A percentile compares a stretch with the other conserved stretches of the same genome.
Conservation (phyloP, 169 alveolate genomes). For the Plasmodium gallinaceum region DNA sequence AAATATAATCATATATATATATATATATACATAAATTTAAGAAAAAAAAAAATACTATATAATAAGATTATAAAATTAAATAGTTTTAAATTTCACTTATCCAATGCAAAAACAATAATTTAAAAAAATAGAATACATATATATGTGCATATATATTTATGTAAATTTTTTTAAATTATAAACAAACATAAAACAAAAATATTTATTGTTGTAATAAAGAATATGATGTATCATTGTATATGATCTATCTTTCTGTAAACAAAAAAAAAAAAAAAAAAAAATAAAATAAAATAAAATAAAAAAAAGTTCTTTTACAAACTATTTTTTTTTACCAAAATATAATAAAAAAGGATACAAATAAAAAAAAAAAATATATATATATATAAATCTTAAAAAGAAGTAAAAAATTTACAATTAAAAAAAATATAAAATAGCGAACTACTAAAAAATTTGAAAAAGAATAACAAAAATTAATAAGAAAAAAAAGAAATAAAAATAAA, state of each 20-base stretch:
- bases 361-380: neutral
- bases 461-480: conserved; percentile 12
- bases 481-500: conserved; percentile 5
- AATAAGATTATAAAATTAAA: too few species aligned
- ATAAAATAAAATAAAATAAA: neutral
- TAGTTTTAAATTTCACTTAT: conserved; percentile 5
- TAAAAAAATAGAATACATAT: conserved; percentile 1
- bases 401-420: conserved; percentile 16
- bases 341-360: too few species aligned
- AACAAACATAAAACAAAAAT: conserved; percentile 27
- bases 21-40: conserved; percentile 7
- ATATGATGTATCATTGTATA: too few species aligned
- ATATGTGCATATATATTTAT: conserved; percentile 7
- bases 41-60: neutral
- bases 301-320: neutral
- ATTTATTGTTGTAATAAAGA: conserved; percentile 19
- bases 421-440: neutral
- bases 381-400: conserved; percentile 12
- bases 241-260: neutral
- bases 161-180: neutral
- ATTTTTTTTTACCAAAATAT: too few species aligned
- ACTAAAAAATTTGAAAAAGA: conserved; percentile 14
- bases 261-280: neutral
- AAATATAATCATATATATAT: neutral
- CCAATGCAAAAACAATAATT: conserved; percentile 16